phyloP scores from a whole-genome alignment of 371 early-diverging fungal species.

The Mortierella sp. region DNA sequence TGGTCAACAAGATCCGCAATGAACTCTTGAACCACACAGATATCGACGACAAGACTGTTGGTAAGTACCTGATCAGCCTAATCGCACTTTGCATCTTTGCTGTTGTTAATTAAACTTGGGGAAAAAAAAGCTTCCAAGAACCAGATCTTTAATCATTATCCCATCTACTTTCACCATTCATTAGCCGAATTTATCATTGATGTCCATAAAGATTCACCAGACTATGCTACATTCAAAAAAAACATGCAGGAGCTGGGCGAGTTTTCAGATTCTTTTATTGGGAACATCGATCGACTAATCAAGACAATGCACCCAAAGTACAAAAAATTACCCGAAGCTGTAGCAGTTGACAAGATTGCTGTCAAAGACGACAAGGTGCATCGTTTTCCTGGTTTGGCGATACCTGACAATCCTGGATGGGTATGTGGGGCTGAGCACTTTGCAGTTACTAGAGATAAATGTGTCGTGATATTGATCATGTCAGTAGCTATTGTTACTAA shows the following conservation, averaged over 20 bases:
- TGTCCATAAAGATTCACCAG: conserved; percentile 76
- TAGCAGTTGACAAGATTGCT: conserved; percentile 33
- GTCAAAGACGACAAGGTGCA: conserved; percentile 63
- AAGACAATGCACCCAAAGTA: conserved; percentile 84
- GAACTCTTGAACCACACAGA: conserved; percentile 95
- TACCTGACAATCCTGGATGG: conserved; percentile 69
- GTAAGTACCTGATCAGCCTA: conserved; percentile 45
- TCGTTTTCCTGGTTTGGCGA: conserved; percentile 89
- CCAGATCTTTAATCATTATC: not conserved
- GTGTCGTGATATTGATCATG: too few species aligned
- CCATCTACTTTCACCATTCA: not conserved
- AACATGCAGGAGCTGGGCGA: conserved; percentile 81
- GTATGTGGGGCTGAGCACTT: conserved; percentile 7
- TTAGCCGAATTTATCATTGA: conserved; percentile 85
- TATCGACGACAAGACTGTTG: conserved; percentile 87
- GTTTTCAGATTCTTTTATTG: conserved; percentile 87
- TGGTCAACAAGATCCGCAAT: conserved; percentile 91
- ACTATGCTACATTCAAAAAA: conserved; percentile 75
- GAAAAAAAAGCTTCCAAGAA: too few species aligned
- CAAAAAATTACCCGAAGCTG: conserved; percentile 31
- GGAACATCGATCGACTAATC: conserved; percentile 91
- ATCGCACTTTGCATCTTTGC: too few species aligned
- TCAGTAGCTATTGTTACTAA: not conserved
- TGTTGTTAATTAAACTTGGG: too few species aligned
- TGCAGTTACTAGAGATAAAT: not conserved